phyloP scores from a whole-genome alignment of 2,329 filamentous ascomycete genomes.

The Albifimbria verrucaria region DNA sequence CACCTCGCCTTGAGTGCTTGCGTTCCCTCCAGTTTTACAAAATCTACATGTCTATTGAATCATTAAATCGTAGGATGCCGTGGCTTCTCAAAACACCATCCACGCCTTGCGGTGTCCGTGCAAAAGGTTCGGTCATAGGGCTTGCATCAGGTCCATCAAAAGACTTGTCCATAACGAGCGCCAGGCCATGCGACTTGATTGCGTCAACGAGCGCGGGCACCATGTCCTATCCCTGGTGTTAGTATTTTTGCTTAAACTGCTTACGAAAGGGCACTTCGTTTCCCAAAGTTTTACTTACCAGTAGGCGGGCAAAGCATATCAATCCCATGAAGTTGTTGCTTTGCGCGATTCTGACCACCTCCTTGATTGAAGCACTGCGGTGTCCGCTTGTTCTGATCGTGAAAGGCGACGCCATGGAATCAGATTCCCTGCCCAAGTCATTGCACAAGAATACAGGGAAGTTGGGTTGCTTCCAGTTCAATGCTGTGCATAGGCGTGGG shows the following conservation, averaged over 20 bases:
- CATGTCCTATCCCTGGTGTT: slow-evolving; percentile 62
- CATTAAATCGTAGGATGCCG: slow-evolving; percentile 88
- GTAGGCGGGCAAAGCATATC: slow-evolving; percentile 80
- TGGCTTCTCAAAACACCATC: slow-evolving; percentile 84
- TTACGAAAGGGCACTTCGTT: background rate
- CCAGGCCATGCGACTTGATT: slow-evolving; percentile 90
- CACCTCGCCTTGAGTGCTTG: too few species aligned
- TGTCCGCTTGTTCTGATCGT: slow-evolving; percentile 58
- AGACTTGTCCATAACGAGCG: slow-evolving; percentile 85
- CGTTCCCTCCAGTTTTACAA: background rate
- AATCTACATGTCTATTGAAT: slow-evolving; percentile 72
- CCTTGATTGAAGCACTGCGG: slow-evolving; percentile 83
- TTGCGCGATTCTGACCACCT: slow-evolving; percentile 87
- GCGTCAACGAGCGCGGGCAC: slow-evolving; percentile 89
- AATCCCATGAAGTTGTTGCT: slow-evolving; percentile 98
- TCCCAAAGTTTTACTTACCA: slow-evolving; percentile 58
- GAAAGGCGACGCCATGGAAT: slow-evolving; percentile 33
- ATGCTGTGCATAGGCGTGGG: slow-evolving; percentile 79
- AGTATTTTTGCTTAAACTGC: background rate
- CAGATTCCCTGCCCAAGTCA: slow-evolving; percentile 67
- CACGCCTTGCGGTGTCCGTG: slow-evolving; percentile 71
- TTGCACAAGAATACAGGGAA: slow-evolving; percentile 96
- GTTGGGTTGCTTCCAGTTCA: slow-evolving; percentile 99
- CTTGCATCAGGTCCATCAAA: slow-evolving; percentile 45
- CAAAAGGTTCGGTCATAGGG: slow-evolving; percentile 47